Percentiles rank a stretch among this genome's conserved stretches.
Conservation (phyloP, 2,329 filamentous ascomycete genomes). For the Beauveria rudraprayagi region DNA sequence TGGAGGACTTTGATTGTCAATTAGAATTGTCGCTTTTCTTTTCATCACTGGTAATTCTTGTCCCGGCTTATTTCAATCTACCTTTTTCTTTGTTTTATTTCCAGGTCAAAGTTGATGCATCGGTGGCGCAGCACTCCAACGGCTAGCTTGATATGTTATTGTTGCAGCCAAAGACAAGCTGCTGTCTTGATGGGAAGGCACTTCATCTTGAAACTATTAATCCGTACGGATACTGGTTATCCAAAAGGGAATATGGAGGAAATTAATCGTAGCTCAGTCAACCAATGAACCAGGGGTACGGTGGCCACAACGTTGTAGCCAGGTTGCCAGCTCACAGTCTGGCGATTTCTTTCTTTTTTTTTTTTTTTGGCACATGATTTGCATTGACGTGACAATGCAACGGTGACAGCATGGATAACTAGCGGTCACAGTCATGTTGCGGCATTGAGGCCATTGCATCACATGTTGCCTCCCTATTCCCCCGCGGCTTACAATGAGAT, state of each 20-base stretch:
- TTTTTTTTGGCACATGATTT: background rate
- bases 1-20: background rate
- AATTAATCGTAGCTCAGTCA: conserved; percentile 1
- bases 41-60: background rate
- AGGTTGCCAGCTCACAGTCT: background rate
- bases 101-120: too few relatives aligned
- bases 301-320: background rate
- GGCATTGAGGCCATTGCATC: background rate
- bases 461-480: background rate
- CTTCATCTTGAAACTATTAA: too few relatives aligned
- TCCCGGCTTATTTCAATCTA: background rate
- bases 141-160: too few relatives aligned
- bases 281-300: conserved; percentile 5
- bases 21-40: too few relatives aligned
- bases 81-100: too few relatives aligned
- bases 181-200: too few relatives aligned
- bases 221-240: too few relatives aligned
- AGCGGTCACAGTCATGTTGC: background rate
- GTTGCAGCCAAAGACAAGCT: too few relatives aligned
- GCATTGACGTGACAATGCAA: background rate
- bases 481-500: background rate
- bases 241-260: background rate
- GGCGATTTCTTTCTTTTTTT: background rate
- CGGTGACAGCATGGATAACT: background rate
- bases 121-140: too few relatives aligned